Evolutionary conservation across 1,139 yeast species (phyloP), one percentile per base, ranked within the genome.

Genomic region (Taphrina communis): DNA sequence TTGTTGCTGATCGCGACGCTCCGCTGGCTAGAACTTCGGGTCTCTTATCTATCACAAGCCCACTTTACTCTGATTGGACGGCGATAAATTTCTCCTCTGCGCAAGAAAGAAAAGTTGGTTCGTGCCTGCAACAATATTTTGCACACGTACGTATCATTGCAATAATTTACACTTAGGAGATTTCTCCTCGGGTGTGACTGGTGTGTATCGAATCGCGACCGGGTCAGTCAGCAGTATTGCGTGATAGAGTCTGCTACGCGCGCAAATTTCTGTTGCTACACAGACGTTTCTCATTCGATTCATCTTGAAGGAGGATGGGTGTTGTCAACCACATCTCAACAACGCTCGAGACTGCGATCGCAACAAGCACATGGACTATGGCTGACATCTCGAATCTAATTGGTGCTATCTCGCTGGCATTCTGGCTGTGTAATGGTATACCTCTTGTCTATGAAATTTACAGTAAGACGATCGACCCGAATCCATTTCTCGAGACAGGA

Each of bases 401-500:
- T n/a, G 67, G 67, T 35, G 60, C 67, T 2, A 63, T 63, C 1
- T 63, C 67, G 14, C 48, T 63, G n/a, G 67, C 67, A 14, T 63
- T 63, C 52, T 63, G 67, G 67, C 67, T 63, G 31, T 63, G 67
- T 25, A 63, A 63, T 48, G 67, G 67, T 11, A 55, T 63, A 6
- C 67, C 67, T 11, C 56, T 63, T 9, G 67, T 63, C n/a, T 63
- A 63, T 25, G 67, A 63, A 25, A 63, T 63, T 7, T 63, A 57
- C 46, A 56, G 67, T 48, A 39, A 48, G 53, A 25, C 31, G 31
- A 25, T 25, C 4, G 31, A 38, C 19, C 38, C 39, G n/a, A 12
- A 9, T 6, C n/a, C 36, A 8, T 8, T 9, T 46, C 11, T 19
- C 25, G 1, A 8, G 21, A 8, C 39, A 31, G n/a, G 25, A n/a